Evolutionary conservation across 306 rosid species (phyloP).

Genomic region (Begonia loranthoides): DNA sequence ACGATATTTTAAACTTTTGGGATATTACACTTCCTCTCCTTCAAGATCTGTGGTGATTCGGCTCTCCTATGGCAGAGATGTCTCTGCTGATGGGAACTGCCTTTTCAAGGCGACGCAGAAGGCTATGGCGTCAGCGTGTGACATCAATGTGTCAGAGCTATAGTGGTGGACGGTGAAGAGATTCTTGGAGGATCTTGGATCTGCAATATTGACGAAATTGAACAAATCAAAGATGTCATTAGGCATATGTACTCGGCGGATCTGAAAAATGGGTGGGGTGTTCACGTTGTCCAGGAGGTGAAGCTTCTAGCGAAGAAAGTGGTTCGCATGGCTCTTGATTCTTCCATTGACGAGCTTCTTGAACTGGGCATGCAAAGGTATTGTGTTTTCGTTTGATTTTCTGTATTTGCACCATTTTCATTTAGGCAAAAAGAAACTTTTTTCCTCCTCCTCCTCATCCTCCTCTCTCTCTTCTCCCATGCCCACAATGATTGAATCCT

Average conservation of each 20-base stretch:
- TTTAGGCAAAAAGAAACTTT: no score
- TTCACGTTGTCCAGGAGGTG: slow-evolving; percentile 91
- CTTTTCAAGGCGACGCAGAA: slow-evolving; percentile 77
- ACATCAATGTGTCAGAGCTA: slow-evolving; percentile 49
- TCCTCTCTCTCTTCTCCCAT: slow-evolving; percentile 22
- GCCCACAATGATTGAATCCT: neutral
- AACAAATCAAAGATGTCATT: slow-evolving; percentile 46
- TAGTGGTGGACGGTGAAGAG: slow-evolving; percentile 68
- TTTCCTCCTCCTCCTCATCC: slow-evolving; percentile 12
- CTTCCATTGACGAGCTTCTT: slow-evolving; percentile 75
- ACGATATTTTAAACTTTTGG: no score
- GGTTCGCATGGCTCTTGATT: slow-evolving; percentile 55
- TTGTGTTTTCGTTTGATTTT: neutral
- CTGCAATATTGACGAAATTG: slow-evolving; percentile 41
- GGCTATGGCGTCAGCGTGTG: slow-evolving; percentile 53
- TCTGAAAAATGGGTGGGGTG: slow-evolving; percentile 88
- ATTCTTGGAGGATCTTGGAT: slow-evolving; percentile 67
- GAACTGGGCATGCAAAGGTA: slow-evolving; percentile 90
- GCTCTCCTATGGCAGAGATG: slow-evolving; percentile 87
- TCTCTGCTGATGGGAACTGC: slow-evolving; percentile 90
- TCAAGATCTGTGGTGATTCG: slow-evolving; percentile 62
- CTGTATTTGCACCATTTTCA: no score
- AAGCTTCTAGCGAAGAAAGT: slow-evolving; percentile 79
- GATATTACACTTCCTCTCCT: slow-evolving; percentile 12
- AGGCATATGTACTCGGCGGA: slow-evolving; percentile 85